phyloP scores from a whole-genome alignment of 345 rosid genomes.

The Chamaenerion angustifolium region DNA sequence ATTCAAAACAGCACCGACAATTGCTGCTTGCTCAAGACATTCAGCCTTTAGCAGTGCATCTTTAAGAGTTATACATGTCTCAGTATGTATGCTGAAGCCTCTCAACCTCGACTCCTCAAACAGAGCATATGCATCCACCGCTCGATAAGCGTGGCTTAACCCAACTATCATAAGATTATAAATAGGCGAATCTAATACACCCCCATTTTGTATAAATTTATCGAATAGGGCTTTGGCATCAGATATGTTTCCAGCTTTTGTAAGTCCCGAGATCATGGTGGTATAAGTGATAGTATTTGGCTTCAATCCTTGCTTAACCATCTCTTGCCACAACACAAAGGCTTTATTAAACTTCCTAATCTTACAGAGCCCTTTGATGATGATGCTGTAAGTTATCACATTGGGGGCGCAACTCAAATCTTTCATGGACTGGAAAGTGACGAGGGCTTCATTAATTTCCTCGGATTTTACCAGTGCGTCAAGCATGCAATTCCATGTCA shows the following conservation, averaged over 20 bases:
- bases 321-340: slow-evolving; percentile 97
- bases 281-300: slow-evolving; percentile 64
- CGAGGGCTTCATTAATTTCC: slow-evolving; percentile 76
- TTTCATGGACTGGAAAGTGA: slow-evolving; percentile 77
- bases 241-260: slow-evolving; percentile 70
- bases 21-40: slow-evolving; percentile 85
- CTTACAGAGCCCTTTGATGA: slow-evolving; percentile 78
- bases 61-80: slow-evolving; percentile 72
- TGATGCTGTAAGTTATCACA: slow-evolving; percentile 58
- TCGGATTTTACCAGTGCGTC: slow-evolving; percentile 84
- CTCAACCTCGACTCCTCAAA: slow-evolving; percentile 75
- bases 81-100: slow-evolving; percentile 51
- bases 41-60: slow-evolving; percentile 82
- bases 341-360: slow-evolving; percentile 89
- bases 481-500: slow-evolving; percentile 92
- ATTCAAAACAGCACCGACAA: slow-evolving; percentile 80
- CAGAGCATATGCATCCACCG: slow-evolving; percentile 53
- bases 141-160: slow-evolving; percentile 59
- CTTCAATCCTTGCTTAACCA: slow-evolving; percentile 68
- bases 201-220: slow-evolving; percentile 56
- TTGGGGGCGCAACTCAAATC: slow-evolving; percentile 60
- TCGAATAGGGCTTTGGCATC: slow-evolving; percentile 62
- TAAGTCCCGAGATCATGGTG: slow-evolving; percentile 75
- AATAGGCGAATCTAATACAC: slow-evolving; percentile 59
- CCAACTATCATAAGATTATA: slow-evolving; percentile 82